These are phyloP conservation scores for Macrolepiota fuliginosa DNA, from an alignment of 768 basidiomycete genomes.

Conservation along the genomic window DNA sequence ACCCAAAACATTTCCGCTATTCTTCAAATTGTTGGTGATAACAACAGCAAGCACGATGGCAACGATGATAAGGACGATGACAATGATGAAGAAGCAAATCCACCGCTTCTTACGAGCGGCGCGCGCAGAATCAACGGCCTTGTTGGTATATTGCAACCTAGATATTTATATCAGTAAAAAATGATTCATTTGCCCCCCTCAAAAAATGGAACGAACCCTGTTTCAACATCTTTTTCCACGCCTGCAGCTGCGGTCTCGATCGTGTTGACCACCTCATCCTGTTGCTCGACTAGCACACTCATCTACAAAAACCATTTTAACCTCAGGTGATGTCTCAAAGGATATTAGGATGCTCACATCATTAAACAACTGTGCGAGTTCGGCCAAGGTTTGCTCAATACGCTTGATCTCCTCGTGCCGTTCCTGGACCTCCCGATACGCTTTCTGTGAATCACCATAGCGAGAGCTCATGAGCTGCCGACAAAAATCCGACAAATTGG, in stretches of 20 bases:
- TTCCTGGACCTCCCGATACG: slow-evolving; percentile 96
- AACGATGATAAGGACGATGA: slow-evolving; percentile 66
- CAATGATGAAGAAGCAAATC: slow-evolving; percentile 85
- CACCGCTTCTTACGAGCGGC: slow-evolving; percentile 94
- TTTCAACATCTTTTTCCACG: slow-evolving; percentile 83
- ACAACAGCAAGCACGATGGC: slow-evolving; percentile 63
- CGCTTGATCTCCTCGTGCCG: slow-evolving; percentile 95
- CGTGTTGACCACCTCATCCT: slow-evolving; percentile 82
- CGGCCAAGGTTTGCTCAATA: slow-evolving; percentile 89
- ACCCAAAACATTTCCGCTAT: slow-evolving; percentile 9
- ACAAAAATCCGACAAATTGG: background rate
- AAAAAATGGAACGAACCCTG: slow-evolving; percentile 55
- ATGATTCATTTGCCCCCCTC: background rate
- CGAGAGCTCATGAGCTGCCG: slow-evolving; percentile 81
- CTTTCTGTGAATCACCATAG: slow-evolving; percentile 83
- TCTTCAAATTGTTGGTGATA: slow-evolving; percentile 42
- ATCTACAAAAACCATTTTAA: slow-evolving; percentile 52
- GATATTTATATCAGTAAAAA: slow-evolving; percentile 11
- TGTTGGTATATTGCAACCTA: slow-evolving; percentile 81
- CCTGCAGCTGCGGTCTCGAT: slow-evolving; percentile 75
- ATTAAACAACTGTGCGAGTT: slow-evolving; percentile 94
- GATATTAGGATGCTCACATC: slow-evolving; percentile 56
- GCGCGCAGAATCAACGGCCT: slow-evolving; percentile 83
- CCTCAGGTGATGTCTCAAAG: background rate
- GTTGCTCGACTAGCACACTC: slow-evolving; percentile 93